Evolutionary conservation across 768 basidiomycete species (phyloP).

Genomic region (Sporobolomyces pararoseus): DNA sequence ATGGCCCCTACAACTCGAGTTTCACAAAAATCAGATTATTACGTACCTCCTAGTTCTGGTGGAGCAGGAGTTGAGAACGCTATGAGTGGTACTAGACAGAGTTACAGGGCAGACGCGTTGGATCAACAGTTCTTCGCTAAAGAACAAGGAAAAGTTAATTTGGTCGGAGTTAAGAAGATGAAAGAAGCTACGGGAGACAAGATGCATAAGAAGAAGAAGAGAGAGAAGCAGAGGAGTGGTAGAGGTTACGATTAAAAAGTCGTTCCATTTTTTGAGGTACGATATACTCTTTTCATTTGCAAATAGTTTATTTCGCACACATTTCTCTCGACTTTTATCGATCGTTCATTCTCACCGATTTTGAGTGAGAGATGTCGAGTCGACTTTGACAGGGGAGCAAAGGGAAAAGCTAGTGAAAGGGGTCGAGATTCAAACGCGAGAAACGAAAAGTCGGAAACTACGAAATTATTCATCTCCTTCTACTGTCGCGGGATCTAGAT

Average conservation of each 20-base stretch:
- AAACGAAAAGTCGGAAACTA: too few relatives aligned
- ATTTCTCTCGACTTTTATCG: too few relatives aligned
- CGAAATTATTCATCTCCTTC: too few relatives aligned
- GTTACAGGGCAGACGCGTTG: slow-evolving; percentile 63
- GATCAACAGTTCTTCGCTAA: slow-evolving; percentile 74
- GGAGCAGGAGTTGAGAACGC: slow-evolving; percentile 45
- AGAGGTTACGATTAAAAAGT: slow-evolving; percentile 84
- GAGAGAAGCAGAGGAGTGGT: slow-evolving; percentile 84
- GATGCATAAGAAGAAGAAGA: slow-evolving; percentile 77
- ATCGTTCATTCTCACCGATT: too few relatives aligned
- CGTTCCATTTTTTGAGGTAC: too few relatives aligned
- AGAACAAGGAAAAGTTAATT: slow-evolving; percentile 47
- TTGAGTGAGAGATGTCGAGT: too few relatives aligned
- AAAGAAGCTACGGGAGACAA: slow-evolving; percentile 57
- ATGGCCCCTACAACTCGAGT: slow-evolving; percentile 82
- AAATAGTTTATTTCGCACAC: too few relatives aligned
- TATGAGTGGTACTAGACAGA: slow-evolving; percentile 43
- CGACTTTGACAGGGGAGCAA: too few relatives aligned
- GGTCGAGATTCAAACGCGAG: too few relatives aligned
- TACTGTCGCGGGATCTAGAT: too few relatives aligned
- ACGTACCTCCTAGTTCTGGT: slow-evolving; percentile 52
- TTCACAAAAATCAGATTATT: slow-evolving; percentile 76
- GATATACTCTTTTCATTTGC: too few relatives aligned
- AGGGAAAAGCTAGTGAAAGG: too few relatives aligned
- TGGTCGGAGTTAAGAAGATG: slow-evolving; percentile 52